These are phyloP conservation scores for Leishmania gerbilli DNA, from an alignment of 208 protist species.

Conservation along the genomic window DNA sequence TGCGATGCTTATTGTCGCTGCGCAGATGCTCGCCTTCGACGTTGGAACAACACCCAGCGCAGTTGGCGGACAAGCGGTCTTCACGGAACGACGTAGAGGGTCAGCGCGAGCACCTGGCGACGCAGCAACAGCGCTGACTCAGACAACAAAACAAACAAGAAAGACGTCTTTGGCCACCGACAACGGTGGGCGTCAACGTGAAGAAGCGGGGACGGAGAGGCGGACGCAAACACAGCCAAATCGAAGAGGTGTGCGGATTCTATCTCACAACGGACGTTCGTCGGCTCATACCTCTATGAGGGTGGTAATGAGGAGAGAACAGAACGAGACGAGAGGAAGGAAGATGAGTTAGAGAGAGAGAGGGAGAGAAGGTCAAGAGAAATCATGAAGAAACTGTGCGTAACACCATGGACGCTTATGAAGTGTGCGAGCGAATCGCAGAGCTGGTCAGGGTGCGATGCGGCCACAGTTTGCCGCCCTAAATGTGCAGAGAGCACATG, in stretches of 20 bases:
- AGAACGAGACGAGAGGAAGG: background rate
- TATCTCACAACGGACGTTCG: background rate
- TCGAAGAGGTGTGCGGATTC: background rate
- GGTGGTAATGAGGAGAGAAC: background rate
- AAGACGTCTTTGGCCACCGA: background rate
- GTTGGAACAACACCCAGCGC: background rate
- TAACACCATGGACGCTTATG: background rate
- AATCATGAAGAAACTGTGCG: background rate
- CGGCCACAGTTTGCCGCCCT: background rate
- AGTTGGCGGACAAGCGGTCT: background rate
- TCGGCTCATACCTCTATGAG: background rate
- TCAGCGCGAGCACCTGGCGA: background rate
- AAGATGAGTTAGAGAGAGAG: background rate
- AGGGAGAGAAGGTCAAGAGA: background rate
- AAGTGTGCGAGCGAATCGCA: background rate
- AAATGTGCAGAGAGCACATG: background rate
- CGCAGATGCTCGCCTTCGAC: background rate
- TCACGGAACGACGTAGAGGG: background rate
- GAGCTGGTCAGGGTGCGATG: background rate
- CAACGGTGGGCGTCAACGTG: background rate
- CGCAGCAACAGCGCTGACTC: background rate
- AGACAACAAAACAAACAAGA: background rate
- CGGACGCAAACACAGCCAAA: background rate
- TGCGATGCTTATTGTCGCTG: background rate
- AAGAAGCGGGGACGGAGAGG: background rate